These are phyloP conservation scores for Pseudogymnoascus verrucosus DNA, from an alignment of 2,329 filamentous ascomycete genomes.

Conservation along the genomic window DNA sequence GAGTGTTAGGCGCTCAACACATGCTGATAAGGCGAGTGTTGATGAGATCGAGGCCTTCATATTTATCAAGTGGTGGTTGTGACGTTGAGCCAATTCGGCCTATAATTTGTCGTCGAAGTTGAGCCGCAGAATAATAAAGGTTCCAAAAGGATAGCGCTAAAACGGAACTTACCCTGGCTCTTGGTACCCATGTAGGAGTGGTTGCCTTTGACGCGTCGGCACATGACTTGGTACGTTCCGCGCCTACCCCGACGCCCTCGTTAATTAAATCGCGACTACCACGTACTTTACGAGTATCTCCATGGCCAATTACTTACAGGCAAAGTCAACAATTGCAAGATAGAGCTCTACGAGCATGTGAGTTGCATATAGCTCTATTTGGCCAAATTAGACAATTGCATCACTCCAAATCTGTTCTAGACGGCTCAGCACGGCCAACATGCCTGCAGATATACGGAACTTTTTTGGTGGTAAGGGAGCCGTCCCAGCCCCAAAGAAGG, in stretches of 20 bases:
- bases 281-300: neutral
- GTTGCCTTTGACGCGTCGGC: slow-evolving; percentile 3
- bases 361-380: neutral
- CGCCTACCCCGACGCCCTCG: neutral
- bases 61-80: neutral
- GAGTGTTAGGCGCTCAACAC: slow-evolving; percentile 8
- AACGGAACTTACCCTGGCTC: slow-evolving; percentile 3
- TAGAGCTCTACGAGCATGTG: neutral
- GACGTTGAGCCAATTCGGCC: neutral
- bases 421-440: slow-evolving; percentile 30
- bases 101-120: slow-evolving; percentile 6
- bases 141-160: neutral
- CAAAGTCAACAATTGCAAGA: neutral
- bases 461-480: slow-evolving; percentile 79
- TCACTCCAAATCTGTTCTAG: neutral
- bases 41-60: slow-evolving; percentile 6
- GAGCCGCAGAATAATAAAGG: slow-evolving; percentile 4
- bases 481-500: slow-evolving; percentile 39
- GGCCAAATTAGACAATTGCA: neutral
- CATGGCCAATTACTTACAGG: neutral
- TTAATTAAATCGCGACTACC: slow-evolving; percentile 2
- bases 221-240: slow-evolving; percentile 6
- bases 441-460: slow-evolving; percentile 82
- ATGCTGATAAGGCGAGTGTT: slow-evolving; percentile 1
- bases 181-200: neutral